Base-by-base conservation (phyloP, 2,329 filamentous ascomycete species). In the Hypoxylon sp. region DNA sequence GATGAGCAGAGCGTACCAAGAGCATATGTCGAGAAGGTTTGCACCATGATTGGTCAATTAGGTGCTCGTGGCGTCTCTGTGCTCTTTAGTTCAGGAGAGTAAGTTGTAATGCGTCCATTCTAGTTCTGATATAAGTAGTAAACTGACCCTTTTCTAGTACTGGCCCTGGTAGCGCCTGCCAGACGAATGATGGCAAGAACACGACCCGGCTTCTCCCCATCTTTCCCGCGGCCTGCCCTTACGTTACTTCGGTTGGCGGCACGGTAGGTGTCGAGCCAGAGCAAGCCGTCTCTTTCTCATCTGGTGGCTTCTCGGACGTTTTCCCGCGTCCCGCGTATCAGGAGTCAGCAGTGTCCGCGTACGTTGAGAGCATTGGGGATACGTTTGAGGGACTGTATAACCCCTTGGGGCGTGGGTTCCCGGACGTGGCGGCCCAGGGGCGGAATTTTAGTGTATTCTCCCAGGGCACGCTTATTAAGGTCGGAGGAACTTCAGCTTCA, bases 341-440 rank as follows among this genome's bases (percentile, higher is more conserved):
- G 75, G 73, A 81, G 78, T 81, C 63, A 73, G 83, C 79, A 78
- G 85, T 79, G 72, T 83, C 66, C 73, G 78, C 67, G 79, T 91
- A 81, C 62, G 75, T 80, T 70, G 78, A 51, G 11, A 68, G 74
- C 27, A 69, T 75, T 47, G 66, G 71, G 35, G 74, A 74, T 67
- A 82, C 80, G 27, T 84, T 84, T 11, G 76, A 82, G 5, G 83
- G 75, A 62, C 77, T 71, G 44, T 85, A 84, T 74, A 82, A 85
- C 73, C 75, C 73, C 5, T 44, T 66, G 0, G 90, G 89, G 0
- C 84, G 89, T 62, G 90, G 80, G 0, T 87, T 88, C 68, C 89
- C 89, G 0, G 89, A 92, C 72, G 82, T 91, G 11, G 80, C 89
- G 1, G 88, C 88, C 13, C 87, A 92, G 46, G 78, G 76, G 4